phyloP scores from a whole-genome alignment of 345 rosid species.

The Brassica nigra region DNA sequence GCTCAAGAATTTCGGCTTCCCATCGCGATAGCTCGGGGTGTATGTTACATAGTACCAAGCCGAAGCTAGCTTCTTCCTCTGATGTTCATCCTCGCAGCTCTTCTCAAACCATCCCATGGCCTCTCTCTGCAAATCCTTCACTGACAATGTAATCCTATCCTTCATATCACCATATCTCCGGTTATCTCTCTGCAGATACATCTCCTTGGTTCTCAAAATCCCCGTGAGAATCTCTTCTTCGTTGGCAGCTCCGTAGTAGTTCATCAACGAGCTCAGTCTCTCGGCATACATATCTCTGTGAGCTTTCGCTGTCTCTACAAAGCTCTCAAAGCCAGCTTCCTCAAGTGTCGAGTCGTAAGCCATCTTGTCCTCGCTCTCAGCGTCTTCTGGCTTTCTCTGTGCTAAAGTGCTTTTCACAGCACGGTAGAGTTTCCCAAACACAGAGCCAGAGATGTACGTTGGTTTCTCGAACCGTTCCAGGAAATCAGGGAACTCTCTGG shows the following conservation, averaged over 20 bases:
- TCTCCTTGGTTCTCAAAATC: constrained; percentile 55
- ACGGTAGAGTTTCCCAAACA: constrained; percentile 81
- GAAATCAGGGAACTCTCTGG: constrained; percentile 88
- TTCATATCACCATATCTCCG: constrained; percentile 73
- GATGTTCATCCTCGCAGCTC: constrained; percentile 47
- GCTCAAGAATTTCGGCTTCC: constrained; percentile 57
- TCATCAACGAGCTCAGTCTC: constrained; percentile 64
- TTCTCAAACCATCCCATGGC: constrained; percentile 72
- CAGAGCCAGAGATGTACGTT: constrained; percentile 60
- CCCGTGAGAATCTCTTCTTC: constrained; percentile 96
- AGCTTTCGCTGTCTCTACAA: constrained; percentile 48
- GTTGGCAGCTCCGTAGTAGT: constrained; percentile 55
- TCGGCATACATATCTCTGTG: constrained; percentile 65
- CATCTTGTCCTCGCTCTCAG: constrained; percentile 46
- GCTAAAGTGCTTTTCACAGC: constrained; percentile 43
- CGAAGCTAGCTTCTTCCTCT: constrained; percentile 58
- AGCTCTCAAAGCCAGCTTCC: constrained; percentile 62
- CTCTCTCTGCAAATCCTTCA: constrained; percentile 63
- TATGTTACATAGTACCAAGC: constrained; percentile 90
- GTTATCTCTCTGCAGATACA: constrained; percentile 74
- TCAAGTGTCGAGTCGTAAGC: constrained; percentile 68
- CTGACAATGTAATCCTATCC: constrained; percentile 61
- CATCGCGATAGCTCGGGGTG: constrained; percentile 48
- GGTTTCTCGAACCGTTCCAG: constrained; percentile 71
- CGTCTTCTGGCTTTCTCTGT: constrained; percentile 37